A percentile compares a stretch with the other conserved stretches of the same genome.
Conservation (phyloP, 2,329 filamentous ascomycete species). For the Fusarium illudens region DNA sequence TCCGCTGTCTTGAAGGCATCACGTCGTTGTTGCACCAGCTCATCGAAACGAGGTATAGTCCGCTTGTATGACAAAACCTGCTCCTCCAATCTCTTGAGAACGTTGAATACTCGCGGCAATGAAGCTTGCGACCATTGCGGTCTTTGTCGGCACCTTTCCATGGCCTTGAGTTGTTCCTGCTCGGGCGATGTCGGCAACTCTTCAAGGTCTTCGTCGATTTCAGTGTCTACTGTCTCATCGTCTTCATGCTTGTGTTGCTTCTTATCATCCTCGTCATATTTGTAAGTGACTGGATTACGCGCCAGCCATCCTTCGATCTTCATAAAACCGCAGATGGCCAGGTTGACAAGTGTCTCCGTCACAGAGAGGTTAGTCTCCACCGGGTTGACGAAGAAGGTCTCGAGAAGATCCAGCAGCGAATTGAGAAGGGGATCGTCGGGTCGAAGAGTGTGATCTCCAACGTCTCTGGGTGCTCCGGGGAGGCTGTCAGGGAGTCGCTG, state of each 20-base stretch:
- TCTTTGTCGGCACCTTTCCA: conserved; percentile 61
- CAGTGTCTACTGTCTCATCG: conserved; percentile 25
- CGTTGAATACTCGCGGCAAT: conserved; percentile 62
- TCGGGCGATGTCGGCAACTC: conserved; percentile 36
- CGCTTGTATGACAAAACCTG: conserved; percentile 70
- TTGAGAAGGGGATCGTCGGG: conserved; percentile 70
- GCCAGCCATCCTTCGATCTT: conserved; percentile 91
- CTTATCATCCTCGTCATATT: conserved; percentile 54
- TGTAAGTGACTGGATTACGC: conserved; percentile 71
- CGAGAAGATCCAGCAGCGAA: conserved; percentile 74
- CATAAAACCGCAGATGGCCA: conserved; percentile 86
- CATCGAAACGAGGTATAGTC: conserved; percentile 75
- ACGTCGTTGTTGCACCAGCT: conserved; percentile 71
- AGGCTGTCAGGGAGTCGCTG: conserved; percentile 66
- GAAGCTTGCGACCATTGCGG: conserved; percentile 62
- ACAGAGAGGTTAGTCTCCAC: conserved; percentile 90
- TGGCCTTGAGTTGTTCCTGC: conserved; percentile 52
- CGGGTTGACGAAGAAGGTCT: conserved; percentile 87
- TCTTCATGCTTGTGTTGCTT: conserved; percentile 1
- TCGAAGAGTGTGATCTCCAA: conserved; percentile 67
- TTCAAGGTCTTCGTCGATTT: conserved; percentile 32
- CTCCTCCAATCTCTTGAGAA: conserved; percentile 67
- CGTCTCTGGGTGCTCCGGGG: conserved; percentile 68
- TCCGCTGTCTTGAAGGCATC: conserved; percentile 71
- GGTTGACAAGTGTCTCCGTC: conserved; percentile 82